Percentiles rank a stretch among this genome's conserved stretches.
phyloP scores from a whole-genome alignment of 352 stramenopile genomes.

The Aphanomyces stellatus region DNA sequence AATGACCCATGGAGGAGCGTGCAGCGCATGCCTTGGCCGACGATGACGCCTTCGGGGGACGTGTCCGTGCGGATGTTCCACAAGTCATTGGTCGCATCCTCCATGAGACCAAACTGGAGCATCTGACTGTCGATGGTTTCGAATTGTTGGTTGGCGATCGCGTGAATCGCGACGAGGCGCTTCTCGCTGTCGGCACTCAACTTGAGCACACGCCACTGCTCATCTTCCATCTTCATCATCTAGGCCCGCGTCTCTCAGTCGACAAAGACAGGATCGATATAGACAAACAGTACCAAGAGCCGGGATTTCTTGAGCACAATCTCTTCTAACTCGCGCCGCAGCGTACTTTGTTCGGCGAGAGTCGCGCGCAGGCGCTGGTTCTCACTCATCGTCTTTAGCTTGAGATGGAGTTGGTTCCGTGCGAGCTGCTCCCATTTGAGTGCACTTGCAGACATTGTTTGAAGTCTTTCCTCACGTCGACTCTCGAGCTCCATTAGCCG shows the following conservation, averaged over 20 bases:
- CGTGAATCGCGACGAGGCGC: not conserved
- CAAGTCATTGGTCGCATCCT: not conserved
- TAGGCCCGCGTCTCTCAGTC: too few species aligned
- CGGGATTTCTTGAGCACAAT: not conserved
- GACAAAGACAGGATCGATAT: not conserved
- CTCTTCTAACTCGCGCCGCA: not conserved
- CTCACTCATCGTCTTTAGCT: not conserved
- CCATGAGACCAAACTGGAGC: not conserved
- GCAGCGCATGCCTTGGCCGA: not conserved
- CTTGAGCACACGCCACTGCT: not conserved
- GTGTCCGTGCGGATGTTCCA: not conserved
- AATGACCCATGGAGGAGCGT: not conserved
- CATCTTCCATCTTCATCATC: not conserved
- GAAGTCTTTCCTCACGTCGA: too few species aligned
- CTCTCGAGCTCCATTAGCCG: too few species aligned
- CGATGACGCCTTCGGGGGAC: not conserved
- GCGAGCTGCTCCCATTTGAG: not conserved
- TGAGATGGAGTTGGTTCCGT: not conserved
- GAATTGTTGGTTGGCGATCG: conserved; percentile 2
- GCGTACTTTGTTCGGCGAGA: not conserved
- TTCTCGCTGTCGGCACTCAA: not conserved
- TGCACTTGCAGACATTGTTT: not conserved
- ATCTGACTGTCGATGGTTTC: conserved; percentile 6
- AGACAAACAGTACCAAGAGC: not conserved
- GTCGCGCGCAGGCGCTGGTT: not conserved